Percentiles rank a stretch among this genome's conserved stretches.
Evolutionary conservation across 23 red algal genomes (phyloP).

Genomic region (Chondrus crispus): DNA sequence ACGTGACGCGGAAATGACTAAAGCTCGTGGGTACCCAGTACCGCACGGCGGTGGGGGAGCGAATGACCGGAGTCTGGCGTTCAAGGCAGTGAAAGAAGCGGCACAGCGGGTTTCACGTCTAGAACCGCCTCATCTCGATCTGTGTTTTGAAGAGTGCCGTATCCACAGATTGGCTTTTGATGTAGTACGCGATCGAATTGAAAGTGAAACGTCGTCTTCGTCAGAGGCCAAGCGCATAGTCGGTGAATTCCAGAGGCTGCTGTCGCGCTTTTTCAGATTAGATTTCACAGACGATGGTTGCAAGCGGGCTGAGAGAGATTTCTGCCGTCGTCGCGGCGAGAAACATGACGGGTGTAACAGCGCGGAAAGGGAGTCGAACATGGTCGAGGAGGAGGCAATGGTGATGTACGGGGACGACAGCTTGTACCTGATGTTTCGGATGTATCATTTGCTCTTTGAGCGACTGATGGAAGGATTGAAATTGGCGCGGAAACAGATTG

Average conservation of each 20-base stretch:
- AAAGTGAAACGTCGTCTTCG: background rate
- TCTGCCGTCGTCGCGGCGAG: background rate
- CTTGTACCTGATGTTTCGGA: slow-evolving; percentile 81
- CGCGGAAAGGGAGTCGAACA: no score
- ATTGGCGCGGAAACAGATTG: slow-evolving; percentile 53
- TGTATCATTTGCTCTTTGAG: slow-evolving; percentile 82
- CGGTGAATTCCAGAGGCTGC: background rate
- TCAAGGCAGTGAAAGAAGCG: slow-evolving; percentile 37
- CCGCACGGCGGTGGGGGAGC: slow-evolving; percentile 48
- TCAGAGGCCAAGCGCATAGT: background rate
- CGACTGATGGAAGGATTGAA: slow-evolving; percentile 57
- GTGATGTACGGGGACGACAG: slow-evolving; percentile 87
- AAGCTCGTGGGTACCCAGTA: slow-evolving; percentile 44
- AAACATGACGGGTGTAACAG: background rate
- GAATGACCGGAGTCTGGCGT: slow-evolving; percentile 35
- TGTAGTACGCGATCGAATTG: background rate
- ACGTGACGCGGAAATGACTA: slow-evolving; percentile 52
- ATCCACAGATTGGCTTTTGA: slow-evolving; percentile 44
- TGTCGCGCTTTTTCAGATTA: background rate
- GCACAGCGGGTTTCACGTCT: background rate
- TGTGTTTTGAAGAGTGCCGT: slow-evolving; percentile 8
- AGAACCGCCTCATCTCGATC: slow-evolving; percentile 3
- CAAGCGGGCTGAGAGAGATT: background rate
- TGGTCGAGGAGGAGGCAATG: no score
- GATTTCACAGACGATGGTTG: background rate